These are phyloP conservation scores for Lipomyces orientalis DNA, from an alignment of 805 yeast species.

Conservation along the genomic window DNA sequence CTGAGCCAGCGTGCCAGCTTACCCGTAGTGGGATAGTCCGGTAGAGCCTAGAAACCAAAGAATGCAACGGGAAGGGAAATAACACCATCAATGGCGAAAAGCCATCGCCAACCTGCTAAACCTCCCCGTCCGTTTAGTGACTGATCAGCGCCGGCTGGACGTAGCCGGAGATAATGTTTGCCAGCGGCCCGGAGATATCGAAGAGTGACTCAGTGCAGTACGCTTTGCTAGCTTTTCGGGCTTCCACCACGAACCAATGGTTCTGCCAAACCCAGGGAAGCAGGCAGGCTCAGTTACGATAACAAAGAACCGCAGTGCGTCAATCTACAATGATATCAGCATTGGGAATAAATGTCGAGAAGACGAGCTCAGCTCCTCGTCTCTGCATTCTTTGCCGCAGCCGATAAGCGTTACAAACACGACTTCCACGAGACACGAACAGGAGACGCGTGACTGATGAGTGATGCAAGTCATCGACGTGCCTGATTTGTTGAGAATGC, in stretches of 20 bases:
- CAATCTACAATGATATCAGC: constrained; percentile 49
- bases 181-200: constrained; percentile 49
- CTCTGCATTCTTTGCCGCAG: constrained; percentile 51
- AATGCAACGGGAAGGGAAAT: constrained; percentile 49
- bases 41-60: constrained; percentile 51
- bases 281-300: constrained; percentile 74
- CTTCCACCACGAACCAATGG: constrained; percentile 60
- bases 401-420: constrained; percentile 64
- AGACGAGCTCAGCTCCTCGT: constrained; percentile 45
- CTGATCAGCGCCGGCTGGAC: constrained; percentile 55
- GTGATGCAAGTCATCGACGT: too few species aligned
- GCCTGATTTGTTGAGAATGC: too few species aligned
- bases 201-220: constrained; percentile 50
- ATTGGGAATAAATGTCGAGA: background rate
- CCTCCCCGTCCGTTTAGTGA: constrained; percentile 35
- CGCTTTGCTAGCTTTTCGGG: constrained; percentile 58
- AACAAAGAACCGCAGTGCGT: constrained; percentile 66
- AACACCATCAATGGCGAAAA: constrained; percentile 66
- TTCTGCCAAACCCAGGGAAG: constrained; percentile 53
- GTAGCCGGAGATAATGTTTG: constrained; percentile 54
- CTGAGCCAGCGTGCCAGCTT: constrained; percentile 6
- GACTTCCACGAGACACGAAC: too few species aligned
- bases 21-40: constrained; percentile 57
- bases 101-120: constrained; percentile 58
- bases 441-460: too few species aligned